Percentiles rank a stretch among this genome's conserved stretches.
Conservation (phyloP, 176 grass and related monocot species). For the Canna indica region DNA sequence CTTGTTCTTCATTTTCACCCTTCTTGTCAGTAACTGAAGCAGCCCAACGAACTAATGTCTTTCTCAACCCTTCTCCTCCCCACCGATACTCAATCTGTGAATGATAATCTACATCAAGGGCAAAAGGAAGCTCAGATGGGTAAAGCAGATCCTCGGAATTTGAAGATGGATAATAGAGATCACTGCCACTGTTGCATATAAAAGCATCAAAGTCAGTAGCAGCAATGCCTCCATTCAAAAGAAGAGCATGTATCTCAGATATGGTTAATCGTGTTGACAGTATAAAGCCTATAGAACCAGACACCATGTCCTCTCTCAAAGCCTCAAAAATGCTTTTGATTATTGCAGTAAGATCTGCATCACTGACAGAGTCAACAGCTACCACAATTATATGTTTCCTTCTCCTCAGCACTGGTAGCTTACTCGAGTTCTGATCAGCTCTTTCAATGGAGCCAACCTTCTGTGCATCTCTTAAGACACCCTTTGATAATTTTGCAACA, state of each 20-base stretch:
- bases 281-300: constrained; percentile 35
- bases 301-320: constrained; percentile 16
- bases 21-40: constrained; percentile 49
- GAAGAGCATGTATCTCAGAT: constrained; percentile 53
- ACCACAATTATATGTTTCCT: constrained; percentile 46
- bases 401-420: constrained; percentile 36
- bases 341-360: constrained; percentile 30
- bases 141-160: constrained; percentile 42
- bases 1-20: constrained; percentile 50
- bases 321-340: constrained; percentile 34
- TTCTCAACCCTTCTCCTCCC: constrained; percentile 91
- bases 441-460: constrained; percentile 18
- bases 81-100: constrained; percentile 92
- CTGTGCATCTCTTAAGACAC: constrained; percentile 9
- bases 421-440: constrained; percentile 22
- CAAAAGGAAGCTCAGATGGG: constrained; percentile 43
- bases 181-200: constrained; percentile 86
- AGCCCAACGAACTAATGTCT: constrained; percentile 79
- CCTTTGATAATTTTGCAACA: constrained; percentile 9
- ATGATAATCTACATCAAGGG: constrained; percentile 73
- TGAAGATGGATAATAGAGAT: constrained; percentile 71
- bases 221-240: constrained; percentile 51
- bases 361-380: constrained; percentile 35
- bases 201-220: constrained; percentile 85
- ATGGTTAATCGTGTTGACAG: constrained; percentile 52